Evolutionary conservation across 345 rosid genomes (phyloP), one percentile per base, ranked within the genome.

Genomic region (Boechera divaricarpa): DNA sequence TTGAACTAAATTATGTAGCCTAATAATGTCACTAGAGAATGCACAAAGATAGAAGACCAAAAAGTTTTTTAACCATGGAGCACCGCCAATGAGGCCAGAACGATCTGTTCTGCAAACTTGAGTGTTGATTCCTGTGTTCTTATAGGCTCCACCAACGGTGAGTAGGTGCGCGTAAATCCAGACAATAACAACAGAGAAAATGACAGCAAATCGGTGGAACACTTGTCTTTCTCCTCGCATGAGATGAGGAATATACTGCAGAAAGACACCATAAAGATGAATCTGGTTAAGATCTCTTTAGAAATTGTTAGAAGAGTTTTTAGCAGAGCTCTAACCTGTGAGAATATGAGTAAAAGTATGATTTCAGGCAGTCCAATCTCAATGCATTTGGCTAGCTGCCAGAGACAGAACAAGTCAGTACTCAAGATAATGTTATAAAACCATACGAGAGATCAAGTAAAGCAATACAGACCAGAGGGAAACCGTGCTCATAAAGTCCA

Each of bases 81-180:
- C 82, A 63, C 86, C 97, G 49, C 91, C 81, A 31, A 94, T 92
- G 31, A 94, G 85, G 29, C 98, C 96, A 36, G 97, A 86, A 10
- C 90, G 95, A 65, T 92, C 98, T 57, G 98, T 94, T 69, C 98
- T 77, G 65, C 98, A 94, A 21, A 78, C 90, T 90, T 29, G 97
- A 69, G 98, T 94, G 48, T 82, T 89, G 33, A 63, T 77, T 36
- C 82, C 89, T 12, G 90, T 21, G 55, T 90, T 78, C 82, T 87
- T 94, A 77, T 94, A 92, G n/a, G 98, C 94, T 35, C 97, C 98
- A 29, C 98, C 92, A 21, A 92, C 87, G 0, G 98, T 94, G 33
- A 94, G 98, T 33, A 94, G 83, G 81, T 94, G 94, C 41, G 98
- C 96, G 80, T 94, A 94, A 56, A 94, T 69, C 98, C 98, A 94